Evolutionary conservation across 208 protist species (phyloP), one percentile per base, ranked within the genome.

Genomic region (Wallacemonas sp.): DNA sequence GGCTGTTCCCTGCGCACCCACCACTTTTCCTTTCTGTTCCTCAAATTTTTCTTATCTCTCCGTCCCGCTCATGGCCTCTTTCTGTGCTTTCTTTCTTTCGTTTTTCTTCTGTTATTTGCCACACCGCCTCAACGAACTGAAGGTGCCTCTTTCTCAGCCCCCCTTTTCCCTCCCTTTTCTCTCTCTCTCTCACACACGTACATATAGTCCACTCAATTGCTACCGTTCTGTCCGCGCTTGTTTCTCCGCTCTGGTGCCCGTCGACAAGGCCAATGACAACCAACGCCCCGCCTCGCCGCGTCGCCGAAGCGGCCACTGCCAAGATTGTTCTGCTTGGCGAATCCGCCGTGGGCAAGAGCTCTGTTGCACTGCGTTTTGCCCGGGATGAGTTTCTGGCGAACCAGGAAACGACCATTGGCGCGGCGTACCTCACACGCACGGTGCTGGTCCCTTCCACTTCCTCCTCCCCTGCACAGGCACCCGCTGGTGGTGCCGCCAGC

Each of bases 291-390:
- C 39, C 55, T 29, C 39, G 48, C 48, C 63, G 30, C 24, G 39
- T 30, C 17, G 30, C 46, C 8, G 78, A 87, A 38, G 68, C 71
- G 1, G 74, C 68, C 19, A 83, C 78, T 19, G 85, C 86, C 26
- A 97, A 97, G 76, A 83, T 95, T 46, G 89, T 97, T 33, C 74
- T 97, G 24, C 78, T 97, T 24, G 92, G 92, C 9, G 92, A 97
- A 57, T 92, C 84, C 19, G 84, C 79, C 12, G 87, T 95, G 9
- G 92, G 92, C 15, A 97, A 97, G 76, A 94, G 87, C 53, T 91
- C 85, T 46, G 79, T 97, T 50, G 87, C 87, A 10, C 68, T 92
- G 10, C 89, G 92, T 44, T 94, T 97, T 63, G 81, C 84, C 21
- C 77, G 87, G 24, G 85, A 94, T 66, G 88, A 95, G 71, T 97